A percentile compares a stretch with the other conserved stretches of the same genome.
Conservation (phyloP, 75 land plant genomes). For the Pinus albicaulis region DNA sequence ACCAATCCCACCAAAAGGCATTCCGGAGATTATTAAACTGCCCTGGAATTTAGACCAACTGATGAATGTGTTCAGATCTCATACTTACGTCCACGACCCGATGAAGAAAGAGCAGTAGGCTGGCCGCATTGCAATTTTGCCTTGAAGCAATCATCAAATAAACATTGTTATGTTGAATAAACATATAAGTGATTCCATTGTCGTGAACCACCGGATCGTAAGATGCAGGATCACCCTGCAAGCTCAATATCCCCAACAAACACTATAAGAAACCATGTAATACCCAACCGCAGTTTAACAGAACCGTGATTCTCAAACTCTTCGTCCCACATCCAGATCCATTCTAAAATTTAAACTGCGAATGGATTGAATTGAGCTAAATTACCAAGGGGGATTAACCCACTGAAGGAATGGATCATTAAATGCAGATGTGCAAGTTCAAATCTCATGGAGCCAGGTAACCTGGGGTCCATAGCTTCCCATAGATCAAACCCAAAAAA, state of each 20-base stretch:
- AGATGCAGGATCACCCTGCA: slow-evolving; percentile 42
- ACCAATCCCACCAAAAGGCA: not conserved
- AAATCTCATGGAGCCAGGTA: no score
- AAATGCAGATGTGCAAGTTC: no score
- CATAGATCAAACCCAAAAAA: no score
- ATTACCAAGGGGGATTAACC: no score
- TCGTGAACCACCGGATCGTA: slow-evolving; percentile 50
- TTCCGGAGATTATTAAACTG: not conserved
- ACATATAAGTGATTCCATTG: slow-evolving; percentile 45
- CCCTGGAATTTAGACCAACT: not conserved
- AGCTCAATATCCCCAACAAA: not conserved
- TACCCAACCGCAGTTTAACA: no score
- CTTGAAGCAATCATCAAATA: slow-evolving; percentile 62
- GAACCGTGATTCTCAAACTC: no score
- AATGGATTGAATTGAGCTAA: no score
- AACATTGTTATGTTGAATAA: slow-evolving; percentile 48
- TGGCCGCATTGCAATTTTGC: slow-evolving; percentile 99
- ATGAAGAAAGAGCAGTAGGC: slow-evolving; percentile 90
- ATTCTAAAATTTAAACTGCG: no score
- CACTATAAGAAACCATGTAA: no score
- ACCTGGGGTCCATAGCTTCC: no score
- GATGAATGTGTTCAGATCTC: not conserved
- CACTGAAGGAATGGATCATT: no score
- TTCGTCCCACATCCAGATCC: no score
- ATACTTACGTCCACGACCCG: slow-evolving; percentile 89